Evolutionary conservation across 768 basidiomycete species (phyloP).

Genomic region (Kwoniella botswanensis): DNA sequence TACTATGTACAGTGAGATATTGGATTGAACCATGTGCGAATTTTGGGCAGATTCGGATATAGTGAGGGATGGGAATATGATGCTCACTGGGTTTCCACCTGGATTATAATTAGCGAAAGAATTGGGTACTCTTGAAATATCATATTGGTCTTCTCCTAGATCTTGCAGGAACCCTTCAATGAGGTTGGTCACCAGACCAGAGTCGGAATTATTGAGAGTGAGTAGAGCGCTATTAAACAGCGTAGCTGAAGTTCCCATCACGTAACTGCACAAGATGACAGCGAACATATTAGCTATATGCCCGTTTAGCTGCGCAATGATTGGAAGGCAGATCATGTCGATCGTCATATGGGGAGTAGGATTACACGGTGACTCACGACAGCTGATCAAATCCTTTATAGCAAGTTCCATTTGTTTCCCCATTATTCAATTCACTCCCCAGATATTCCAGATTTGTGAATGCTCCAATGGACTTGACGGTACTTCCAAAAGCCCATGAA

Average conservation of each 20-base stretch:
- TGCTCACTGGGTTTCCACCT: conserved; percentile 49
- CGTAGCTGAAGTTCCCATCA: conserved; percentile 71
- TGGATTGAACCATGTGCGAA: neutral
- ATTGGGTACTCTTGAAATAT: conserved; percentile 57
- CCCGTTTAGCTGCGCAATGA: too few species aligned
- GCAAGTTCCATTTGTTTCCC: conserved; percentile 67
- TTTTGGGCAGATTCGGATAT: too few species aligned
- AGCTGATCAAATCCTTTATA: conserved; percentile 72
- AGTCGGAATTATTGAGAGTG: conserved; percentile 39
- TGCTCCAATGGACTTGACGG: conserved; percentile 65
- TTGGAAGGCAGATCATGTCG: too few species aligned
- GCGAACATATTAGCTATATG: neutral
- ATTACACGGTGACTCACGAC: conserved; percentile 57
- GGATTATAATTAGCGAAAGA: conserved; percentile 52
- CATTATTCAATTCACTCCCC: conserved; percentile 70
- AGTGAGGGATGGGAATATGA: neutral
- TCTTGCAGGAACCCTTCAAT: conserved; percentile 47
- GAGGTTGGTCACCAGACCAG: conserved; percentile 38
- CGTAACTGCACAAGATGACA: conserved; percentile 60
- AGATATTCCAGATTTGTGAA: conserved; percentile 64
- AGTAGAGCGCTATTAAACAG: conserved; percentile 56
- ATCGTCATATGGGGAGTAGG: too few species aligned
- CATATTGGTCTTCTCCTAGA: conserved; percentile 51
- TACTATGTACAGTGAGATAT: neutral
- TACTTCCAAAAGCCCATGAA: conserved; percentile 52